phyloP scores from a whole-genome alignment of 306 rosid species.

The Quercus agrifolia region DNA sequence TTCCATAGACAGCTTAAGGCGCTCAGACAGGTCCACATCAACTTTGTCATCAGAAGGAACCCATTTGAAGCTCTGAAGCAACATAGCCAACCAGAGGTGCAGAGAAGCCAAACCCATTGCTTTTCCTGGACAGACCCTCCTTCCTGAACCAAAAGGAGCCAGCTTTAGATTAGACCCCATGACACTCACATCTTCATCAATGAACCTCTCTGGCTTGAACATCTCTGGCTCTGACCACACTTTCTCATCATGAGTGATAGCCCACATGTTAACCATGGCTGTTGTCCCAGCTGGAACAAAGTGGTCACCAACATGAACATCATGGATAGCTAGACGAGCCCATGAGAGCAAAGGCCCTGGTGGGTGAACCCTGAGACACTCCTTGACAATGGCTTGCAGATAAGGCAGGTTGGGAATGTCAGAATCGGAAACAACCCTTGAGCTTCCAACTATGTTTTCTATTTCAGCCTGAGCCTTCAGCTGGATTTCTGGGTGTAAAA shows the following conservation, averaged over 20 bases:
- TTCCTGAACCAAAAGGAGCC: constrained; percentile 50
- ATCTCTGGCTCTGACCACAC: constrained; percentile 31
- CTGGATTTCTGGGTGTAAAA: constrained; percentile 40
- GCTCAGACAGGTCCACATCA: constrained; percentile 27
- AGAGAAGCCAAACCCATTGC: constrained; percentile 38
- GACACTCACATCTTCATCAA: constrained; percentile 16
- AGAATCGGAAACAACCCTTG: constrained; percentile 16
- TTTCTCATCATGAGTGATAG: constrained; percentile 35
- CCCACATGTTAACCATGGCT: constrained; percentile 58
- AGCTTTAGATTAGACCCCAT: constrained; percentile 35
- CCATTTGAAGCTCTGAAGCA: constrained; percentile 34
- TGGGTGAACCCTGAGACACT: constrained; percentile 41
- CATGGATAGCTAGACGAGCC: constrained; percentile 40
- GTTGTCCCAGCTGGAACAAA: constrained; percentile 39
- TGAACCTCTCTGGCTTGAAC: constrained; percentile 39
- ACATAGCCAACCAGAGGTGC: constrained; percentile 36
- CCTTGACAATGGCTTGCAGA: constrained; percentile 42
- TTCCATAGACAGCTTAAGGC: constrained; percentile 43
- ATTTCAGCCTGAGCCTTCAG: constrained; percentile 31
- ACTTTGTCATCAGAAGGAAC: not conserved
- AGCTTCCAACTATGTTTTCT: constrained; percentile 10
- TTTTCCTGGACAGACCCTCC: constrained; percentile 48
- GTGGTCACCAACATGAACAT: constrained; percentile 22
- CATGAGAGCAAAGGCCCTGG: constrained; percentile 51
- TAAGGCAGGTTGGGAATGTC: constrained; percentile 35